Evolutionary conservation across 1,284 basidiomycete species (phyloP), one percentile per base, ranked within the genome.

Genomic region (Ceratorhiza oryzae-sativae): DNA sequence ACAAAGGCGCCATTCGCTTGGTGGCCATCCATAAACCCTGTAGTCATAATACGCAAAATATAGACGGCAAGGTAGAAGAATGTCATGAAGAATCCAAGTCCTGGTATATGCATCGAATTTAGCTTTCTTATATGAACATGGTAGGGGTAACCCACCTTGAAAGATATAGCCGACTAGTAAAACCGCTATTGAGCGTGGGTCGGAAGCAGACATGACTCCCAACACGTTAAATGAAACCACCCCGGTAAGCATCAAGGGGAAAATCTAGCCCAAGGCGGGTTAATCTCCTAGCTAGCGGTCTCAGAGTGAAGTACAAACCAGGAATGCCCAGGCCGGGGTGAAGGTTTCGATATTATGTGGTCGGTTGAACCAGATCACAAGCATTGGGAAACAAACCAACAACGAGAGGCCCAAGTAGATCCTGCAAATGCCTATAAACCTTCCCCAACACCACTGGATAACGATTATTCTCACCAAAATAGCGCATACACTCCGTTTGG

Each of bases 1-100:
- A 75, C 73, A 45, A 75, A 75, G 12, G 71, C 73, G 20, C 71
- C 75, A 53, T 75, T 75, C 5, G 75, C 75, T 63, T 73, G 73
- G 51, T 72, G 71, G 10, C 75, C 75, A 36, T 72, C 65, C 53
- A 75, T 56, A 39, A 68, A 68, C 3, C 65, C 65, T 18, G 65
- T 68, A 8, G 65, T 68, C 51, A 68, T 71, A 71, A 75, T 36
- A 59, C 74, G 27, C 53, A 74, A 18, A 27, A 72, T 61, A 65
- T 68, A 68, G 39, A 68, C 51, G 3, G 65, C 65, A 4, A 68
- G 27, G 51, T 68, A 68, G 51, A 74, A 62, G 68, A 71, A 75
- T 12, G 73, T 73, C 53, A 75, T 71, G 55, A 75, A 75, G 55
- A 73, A 75, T 12, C 72, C 72, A 12, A 73, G 34, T 12, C 65